Base-by-base conservation (phyloP, 768 basidiomycete species). In the Leccinum barrowsii region DNA sequence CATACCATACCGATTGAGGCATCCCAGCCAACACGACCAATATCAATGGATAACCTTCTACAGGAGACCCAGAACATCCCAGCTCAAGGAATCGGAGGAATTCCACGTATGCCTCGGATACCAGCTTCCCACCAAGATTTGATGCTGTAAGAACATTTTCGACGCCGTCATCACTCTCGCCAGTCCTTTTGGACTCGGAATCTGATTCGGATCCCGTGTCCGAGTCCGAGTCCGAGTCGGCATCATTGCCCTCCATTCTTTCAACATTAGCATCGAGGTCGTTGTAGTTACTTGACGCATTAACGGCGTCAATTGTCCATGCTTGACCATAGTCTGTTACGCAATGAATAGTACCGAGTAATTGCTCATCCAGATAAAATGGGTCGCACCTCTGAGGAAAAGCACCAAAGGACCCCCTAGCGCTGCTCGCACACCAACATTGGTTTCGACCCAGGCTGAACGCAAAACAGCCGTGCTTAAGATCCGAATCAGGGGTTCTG, bases 21-120 rank as follows among this genome's bases (percentile, higher is more conserved):
- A 98, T 82, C 0, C 92, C 94, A 2, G 92, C 90, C 13, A 98
- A 69, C 24, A 94, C 79, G 24, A 97, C 78, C 17, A 97, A 75
- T 26, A 96, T 79, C 2, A 86, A 79, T 0, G 92, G 93, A 70
- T 97, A 98, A 2, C 89, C 90, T 62, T 89, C 81, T 1, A 84
- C 69, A 0, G 93, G 88, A 5, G 87, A 83, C 1, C 89, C 88
- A n/a, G 84, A 82, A 70, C 94, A 97, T 11, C 87, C 92, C 1
- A 83, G 74, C 56, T 85, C 77, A 21, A 98, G 80, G 75, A 94
- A 97, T 37, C 79, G 81, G 21, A 94, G 75, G 72, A 98, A 94
- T 51, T 89, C 85, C 13, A 66, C 71, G 66, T 89, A 96, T 2
- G 85, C 83, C 22, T 67, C 65, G 10, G 80, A 83, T 26, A 34